phyloP scores from a whole-genome alignment of 2,329 filamentous ascomycete species.

The Trematosphaeria pertusa region DNA sequence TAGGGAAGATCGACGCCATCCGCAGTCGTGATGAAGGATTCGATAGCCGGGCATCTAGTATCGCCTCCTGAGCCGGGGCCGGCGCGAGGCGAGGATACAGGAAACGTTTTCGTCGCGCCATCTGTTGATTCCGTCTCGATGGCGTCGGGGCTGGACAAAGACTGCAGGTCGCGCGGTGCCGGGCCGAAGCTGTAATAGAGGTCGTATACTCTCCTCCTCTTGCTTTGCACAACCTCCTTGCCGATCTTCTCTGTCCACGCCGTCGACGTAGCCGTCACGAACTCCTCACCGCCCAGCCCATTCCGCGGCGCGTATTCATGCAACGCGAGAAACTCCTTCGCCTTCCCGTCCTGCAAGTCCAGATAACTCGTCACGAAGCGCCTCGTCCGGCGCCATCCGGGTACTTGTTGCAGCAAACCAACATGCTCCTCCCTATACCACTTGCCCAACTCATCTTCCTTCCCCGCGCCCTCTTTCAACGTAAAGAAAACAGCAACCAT shows the following conservation, averaged over 20 bases:
- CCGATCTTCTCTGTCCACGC: constrained; percentile 67
- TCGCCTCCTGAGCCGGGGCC: constrained; percentile 31
- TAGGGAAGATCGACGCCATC: constrained; percentile 76
- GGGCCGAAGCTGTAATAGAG: constrained; percentile 84
- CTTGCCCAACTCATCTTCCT: constrained; percentile 63
- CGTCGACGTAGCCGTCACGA: constrained; percentile 68
- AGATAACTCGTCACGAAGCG: constrained; percentile 72
- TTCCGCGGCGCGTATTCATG: constrained; percentile 76
- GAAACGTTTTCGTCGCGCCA: constrained; percentile 62
- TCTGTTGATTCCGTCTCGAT: constrained; percentile 61
- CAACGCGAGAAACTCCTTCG: constrained; percentile 66
- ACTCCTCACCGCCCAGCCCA: constrained; percentile 69
- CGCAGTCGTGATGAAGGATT: constrained; percentile 71
- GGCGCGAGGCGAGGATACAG: constrained; percentile 50
- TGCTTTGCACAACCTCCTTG: constrained; percentile 63
- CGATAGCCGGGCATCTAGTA: constrained; percentile 61
- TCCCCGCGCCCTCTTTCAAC: constrained; percentile 60
- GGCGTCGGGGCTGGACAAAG: constrained; percentile 59
- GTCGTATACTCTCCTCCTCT: constrained; percentile 67
- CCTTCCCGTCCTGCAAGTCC: constrained; percentile 47
- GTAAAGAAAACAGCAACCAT: constrained; percentile 68
- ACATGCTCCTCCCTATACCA: constrained; percentile 82
- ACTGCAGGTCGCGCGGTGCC: constrained; percentile 71
- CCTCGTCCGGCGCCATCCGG: constrained; percentile 79
- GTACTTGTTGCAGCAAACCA: constrained; percentile 72